Base-by-base conservation (phyloP, 306 rosid genomes). In the Citrullus colocynthis region DNA sequence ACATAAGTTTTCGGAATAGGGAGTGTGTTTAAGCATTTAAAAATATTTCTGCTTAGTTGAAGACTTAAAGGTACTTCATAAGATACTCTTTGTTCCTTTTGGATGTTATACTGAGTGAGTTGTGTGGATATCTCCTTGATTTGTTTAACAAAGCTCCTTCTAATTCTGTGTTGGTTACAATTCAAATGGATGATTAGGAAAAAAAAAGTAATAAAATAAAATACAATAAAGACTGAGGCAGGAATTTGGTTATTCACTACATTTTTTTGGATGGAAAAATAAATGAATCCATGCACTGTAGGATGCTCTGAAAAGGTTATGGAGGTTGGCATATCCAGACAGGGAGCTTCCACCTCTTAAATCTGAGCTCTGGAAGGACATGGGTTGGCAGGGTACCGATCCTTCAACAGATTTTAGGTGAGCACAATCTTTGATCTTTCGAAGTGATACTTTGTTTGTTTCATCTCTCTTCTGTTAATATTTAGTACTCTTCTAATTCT, bases 341-440 rank as follows among this genome's bases (percentile, higher is more conserved):
- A 87, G 85, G 88, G 93, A 87, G 86, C 88, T 90, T 78, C 99
- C 97, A 15, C 32, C 97, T 65, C 96, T 90, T 63, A 92, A 88
- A 81, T 90, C 99, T 30, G 97, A 89, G 72, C 96, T 89, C 77
- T 95, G 99, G 97, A 92, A 95, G 88, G 96, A 95, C 81, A 95
- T 95, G 99, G 99, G 99, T 60, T 95, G 99, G 99, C 99, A 95
- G 82, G 99, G 99, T 71, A 78, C 91, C 48, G 99, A 92, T 79
- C 99, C 99, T 56, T 92, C 97, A 45, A 95, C 99, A 58, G 99
- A 95, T 87, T 95, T 95, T 88, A 90, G 99, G 99, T 90, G 78
- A 64, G 88, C 65, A 57, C 52, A 60, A 61, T 30, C 74, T 66
- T 36, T 64, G 13, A 64, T 37, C 20, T 49, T 72, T 72, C 15